Conservation (phyloP, 495 filamentous ascomycete genomes). For the Hypoxylon lienhwacheense region DNA sequence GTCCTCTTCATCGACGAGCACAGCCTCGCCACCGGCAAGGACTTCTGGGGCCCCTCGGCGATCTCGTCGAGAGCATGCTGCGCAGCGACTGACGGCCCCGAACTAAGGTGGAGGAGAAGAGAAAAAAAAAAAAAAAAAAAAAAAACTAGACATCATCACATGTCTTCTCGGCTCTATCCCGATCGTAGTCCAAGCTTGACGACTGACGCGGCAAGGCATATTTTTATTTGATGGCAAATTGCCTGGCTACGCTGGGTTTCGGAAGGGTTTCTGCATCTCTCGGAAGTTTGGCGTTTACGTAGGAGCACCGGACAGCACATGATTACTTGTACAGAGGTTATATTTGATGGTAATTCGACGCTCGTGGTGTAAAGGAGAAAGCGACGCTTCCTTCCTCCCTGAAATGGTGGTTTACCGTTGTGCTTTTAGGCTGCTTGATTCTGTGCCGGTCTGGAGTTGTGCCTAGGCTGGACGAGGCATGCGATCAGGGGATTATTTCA, state of each 20-base stretch:
- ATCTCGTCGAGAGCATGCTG: constrained; percentile 96
- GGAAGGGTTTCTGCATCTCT: constrained; percentile 23
- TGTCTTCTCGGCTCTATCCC: no score
- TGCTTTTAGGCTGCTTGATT: constrained; percentile 16
- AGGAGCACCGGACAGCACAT: constrained; percentile 15
- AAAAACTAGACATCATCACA: no score
- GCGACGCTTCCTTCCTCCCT: no score
- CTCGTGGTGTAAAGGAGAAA: constrained; percentile 5
- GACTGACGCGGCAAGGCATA: neutral
- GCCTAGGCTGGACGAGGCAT: constrained; percentile 13
- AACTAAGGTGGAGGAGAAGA: no score
- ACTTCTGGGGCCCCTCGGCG: constrained; percentile 96
- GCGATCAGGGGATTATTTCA: constrained; percentile 16
- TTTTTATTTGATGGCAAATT: constrained; percentile 11
- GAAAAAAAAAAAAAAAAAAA: no score
- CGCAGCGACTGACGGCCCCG: constrained; percentile 86
- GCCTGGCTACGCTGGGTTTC: constrained; percentile 15
- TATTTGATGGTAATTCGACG: constrained; percentile 32
- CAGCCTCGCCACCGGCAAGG: constrained; percentile 83
- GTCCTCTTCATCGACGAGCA: constrained; percentile 97
- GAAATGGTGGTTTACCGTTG: constrained; percentile 3
- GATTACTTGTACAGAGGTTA: constrained; percentile 22
- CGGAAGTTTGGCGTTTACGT: constrained; percentile 33
- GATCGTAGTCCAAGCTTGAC: neutral
- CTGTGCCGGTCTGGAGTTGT: constrained; percentile 4